Base-by-base conservation (phyloP, 2,329 filamentous ascomycete genomes). In the Aspergillus thermomutatus region DNA sequence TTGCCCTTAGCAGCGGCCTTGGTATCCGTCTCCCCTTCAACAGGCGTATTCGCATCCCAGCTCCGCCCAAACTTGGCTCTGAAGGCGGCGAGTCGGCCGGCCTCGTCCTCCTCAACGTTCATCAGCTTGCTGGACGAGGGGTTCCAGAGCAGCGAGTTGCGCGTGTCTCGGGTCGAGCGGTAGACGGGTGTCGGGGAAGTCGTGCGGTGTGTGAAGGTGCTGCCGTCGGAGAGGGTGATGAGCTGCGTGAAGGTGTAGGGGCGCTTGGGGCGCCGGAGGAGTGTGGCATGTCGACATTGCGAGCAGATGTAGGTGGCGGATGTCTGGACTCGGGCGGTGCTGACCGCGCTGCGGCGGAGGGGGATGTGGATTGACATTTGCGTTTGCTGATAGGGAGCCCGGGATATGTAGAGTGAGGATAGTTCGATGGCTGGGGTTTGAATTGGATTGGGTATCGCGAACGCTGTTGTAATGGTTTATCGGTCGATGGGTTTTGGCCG, bases 241-340 rank as follows among this genome's bases (percentile, higher is more conserved):
- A 99, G 84, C 78, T 99, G 94, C n/a, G 93, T 97, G 82, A 97
- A 97, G 65, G 88, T 91, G 82, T 97, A 97, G 45, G 94, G 93
- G 5, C 92, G 86, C 70, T 92, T 89, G n/a, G 92, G 92, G 17
- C 94, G 91, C 60, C 83, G 84, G 71, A 97, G 85, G 61, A 96
- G 89, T 25, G 90, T 92, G 52, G 94, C 94, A 72, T 91, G 86
- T 59, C 92, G 88, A 71, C 86, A 81, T 78, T 92, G 89, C 50
- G 75, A 77, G 75, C 74, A 79, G 65, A 78, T 69, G 66, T 75
- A 79, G 50, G 76, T 77, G 59, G 71, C 75, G 50, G 69, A 60
- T 17, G 60, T 53, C 52, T 58, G 62, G 45, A 56, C 50, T 48
- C 48, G 57, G 56, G 58, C 63, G 55, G 63, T 60, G 58, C 65